Base-by-base conservation (phyloP, 441 rosid genomes). In the Sinapis alba region DNA sequence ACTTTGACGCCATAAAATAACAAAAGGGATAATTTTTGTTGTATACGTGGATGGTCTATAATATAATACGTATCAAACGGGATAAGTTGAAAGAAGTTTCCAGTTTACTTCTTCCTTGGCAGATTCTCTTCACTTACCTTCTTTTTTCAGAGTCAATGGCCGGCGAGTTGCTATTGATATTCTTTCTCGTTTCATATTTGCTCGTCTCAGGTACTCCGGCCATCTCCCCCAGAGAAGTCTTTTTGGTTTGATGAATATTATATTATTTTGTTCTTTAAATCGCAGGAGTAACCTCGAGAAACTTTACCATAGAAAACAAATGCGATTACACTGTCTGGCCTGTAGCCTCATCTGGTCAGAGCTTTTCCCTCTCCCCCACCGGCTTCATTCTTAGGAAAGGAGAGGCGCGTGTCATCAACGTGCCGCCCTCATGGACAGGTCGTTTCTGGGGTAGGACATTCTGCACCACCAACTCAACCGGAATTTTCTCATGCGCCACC, bases 391-490 rank as follows among this genome's bases (percentile, higher is more conserved):
- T 82, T 1, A 34, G 59, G 72, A 10, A 73, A 8, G 58, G 53
- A 3, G 74, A 67, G 24, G 11, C 82, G 6, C 68, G 20, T n/a
- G 62, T 47, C 34, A 3, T 79, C 6, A 5, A 56, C 7, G 66
- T 43, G n/a, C 72, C 81, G 19, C 1, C 69, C 0, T 54, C 81
- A 3, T 83, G 86, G 87, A 30, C 61, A 1, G 86, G 86, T 34
- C 45, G 75, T 26, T 0, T 85, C 27, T 86, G 82, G 71, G 89
- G 58, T 10, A 72, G 87, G 23, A 69, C 89, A 0, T 58, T 51
- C n/a, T 86, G 89, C 65, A 61, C 79, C 15, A 51, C 27, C 61
- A 59, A 67, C 23, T 30, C 79, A 45, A 20, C 60, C 0, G 82
- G 83, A 0, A 23, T 43, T 16, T 82, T 84, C 77, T 62, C 74